A percentile compares a stretch with the other conserved stretches of the same genome.
Conservation (phyloP, 148 eudicot species). For the Silene uniflora region DNA sequence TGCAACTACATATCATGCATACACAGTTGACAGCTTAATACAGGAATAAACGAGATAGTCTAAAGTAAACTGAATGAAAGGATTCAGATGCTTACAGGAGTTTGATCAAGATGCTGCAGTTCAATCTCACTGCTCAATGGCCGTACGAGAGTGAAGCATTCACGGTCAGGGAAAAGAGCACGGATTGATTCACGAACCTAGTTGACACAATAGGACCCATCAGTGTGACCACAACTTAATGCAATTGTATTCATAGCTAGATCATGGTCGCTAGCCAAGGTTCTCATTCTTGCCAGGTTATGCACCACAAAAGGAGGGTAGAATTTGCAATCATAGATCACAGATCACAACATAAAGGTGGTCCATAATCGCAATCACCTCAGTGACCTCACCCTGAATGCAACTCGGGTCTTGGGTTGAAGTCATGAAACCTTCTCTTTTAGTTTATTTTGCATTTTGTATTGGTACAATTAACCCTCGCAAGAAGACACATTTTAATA, state of each 20-base stretch:
- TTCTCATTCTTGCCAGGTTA: background rate
- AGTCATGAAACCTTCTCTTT: background rate
- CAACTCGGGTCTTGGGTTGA: background rate
- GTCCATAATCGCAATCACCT: background rate
- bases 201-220: conserved; percentile 16
- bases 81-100: conserved; percentile 45
- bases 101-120: conserved; percentile 92
- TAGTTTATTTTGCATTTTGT: background rate
- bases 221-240: conserved; percentile 1
- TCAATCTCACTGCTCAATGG: conserved; percentile 78
- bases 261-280: background rate
- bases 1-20: conserved; percentile 47
- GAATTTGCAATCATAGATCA: too few species aligned
- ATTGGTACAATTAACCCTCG: background rate
- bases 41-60: conserved; percentile 10
- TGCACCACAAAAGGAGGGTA: background rate
- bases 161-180: conserved; percentile 96
- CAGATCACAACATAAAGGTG: background rate
- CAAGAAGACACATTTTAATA: background rate
- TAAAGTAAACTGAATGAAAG: background rate
- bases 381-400: background rate
- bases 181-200: conserved; percentile 94
- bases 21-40: background rate
- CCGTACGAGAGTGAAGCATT: conserved; percentile 91
- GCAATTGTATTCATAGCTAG: background rate